These are phyloP conservation scores for Leccinum arenicola DNA, from an alignment of 768 basidiomycete genomes.

Conservation along the genomic window DNA sequence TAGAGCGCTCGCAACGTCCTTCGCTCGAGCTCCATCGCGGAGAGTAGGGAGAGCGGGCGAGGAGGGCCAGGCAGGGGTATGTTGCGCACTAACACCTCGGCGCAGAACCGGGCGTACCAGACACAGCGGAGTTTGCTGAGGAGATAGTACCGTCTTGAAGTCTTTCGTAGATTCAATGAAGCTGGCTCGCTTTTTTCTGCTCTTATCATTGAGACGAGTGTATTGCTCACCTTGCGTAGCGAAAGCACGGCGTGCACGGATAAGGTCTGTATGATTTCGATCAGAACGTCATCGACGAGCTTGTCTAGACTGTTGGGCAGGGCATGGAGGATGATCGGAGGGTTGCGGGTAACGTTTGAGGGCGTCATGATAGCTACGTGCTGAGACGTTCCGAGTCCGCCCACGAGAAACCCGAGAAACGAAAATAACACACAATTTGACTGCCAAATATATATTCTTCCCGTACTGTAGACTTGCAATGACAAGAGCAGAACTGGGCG, in stretches of 20 bases:
- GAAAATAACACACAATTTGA: background rate
- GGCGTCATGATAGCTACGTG: slow-evolving; percentile 2
- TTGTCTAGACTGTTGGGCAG: slow-evolving; percentile 19
- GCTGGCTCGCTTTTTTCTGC: background rate
- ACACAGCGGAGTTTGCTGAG: slow-evolving; percentile 26
- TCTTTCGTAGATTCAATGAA: slow-evolving; percentile 12
- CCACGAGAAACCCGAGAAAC: background rate
- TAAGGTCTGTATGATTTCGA: slow-evolving; percentile 16
- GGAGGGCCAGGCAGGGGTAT: slow-evolving; percentile 21
- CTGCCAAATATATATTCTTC: background rate
- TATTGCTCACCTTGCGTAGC: slow-evolving; percentile 21
- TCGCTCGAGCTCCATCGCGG: slow-evolving; percentile 23
- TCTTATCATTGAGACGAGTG: background rate
- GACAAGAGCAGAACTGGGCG: background rate
- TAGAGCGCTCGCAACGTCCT: slow-evolving; percentile 28
- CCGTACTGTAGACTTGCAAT: background rate
- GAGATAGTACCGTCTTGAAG: slow-evolving; percentile 26
- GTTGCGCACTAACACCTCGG: slow-evolving; percentile 20
- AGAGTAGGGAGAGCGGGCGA: slow-evolving; percentile 11
- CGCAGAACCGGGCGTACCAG: slow-evolving; percentile 23
- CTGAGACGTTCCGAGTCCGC: background rate
- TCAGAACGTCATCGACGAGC: slow-evolving; percentile 27
- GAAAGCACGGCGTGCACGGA: slow-evolving; percentile 20
- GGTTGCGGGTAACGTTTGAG: background rate
- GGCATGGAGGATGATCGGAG: background rate